phyloP scores from a whole-genome alignment of 805 yeast genomes.

The Ogataea nakhonphanomensis region DNA sequence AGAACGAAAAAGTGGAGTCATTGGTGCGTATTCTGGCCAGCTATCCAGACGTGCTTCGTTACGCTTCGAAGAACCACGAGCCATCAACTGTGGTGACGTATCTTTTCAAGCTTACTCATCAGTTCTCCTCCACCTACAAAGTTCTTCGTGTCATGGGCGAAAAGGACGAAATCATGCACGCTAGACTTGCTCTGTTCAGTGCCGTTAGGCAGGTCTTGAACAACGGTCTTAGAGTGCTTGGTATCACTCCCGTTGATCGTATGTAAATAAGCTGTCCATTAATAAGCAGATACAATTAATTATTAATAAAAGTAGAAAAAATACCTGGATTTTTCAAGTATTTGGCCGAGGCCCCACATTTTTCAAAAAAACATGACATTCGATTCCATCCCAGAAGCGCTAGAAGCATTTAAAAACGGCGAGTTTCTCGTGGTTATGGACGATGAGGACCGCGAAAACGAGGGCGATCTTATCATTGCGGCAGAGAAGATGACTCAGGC shows the following conservation, averaged over 20 bases:
- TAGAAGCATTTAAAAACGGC: conserved; percentile 69
- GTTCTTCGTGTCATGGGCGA: conserved; percentile 97
- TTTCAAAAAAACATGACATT: conserved; percentile 2
- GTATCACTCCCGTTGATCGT: conserved; percentile 97
- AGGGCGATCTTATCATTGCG: conserved; percentile 95
- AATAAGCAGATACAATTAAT: conserved; percentile 1
- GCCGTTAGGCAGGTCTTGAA: conserved; percentile 85
- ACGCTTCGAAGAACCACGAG: conserved; percentile 80
- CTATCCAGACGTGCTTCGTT: conserved; percentile 86
- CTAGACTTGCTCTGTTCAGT: conserved; percentile 87
- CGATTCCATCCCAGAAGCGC: conserved; percentile 55
- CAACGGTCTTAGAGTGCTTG: conserved; percentile 87
- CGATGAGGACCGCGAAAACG: conserved; percentile 93
- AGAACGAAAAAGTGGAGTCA: conserved; percentile 38
- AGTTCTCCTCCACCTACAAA: conserved; percentile 94
- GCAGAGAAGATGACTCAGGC: conserved; percentile 75
- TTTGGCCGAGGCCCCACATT: neutral
- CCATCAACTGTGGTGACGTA: conserved; percentile 94
- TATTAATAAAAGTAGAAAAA: too few species aligned
- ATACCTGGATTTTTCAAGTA: neutral
- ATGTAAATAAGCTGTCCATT: conserved; percentile 48
- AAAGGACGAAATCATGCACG: conserved; percentile 76
- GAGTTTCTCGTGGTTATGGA: conserved; percentile 95
- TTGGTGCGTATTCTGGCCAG: conserved; percentile 78
- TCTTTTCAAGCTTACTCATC: conserved; percentile 86